These are phyloP conservation scores for Xylaria sp. DNA, from an alignment of 2,329 filamentous ascomycete genomes.

Conservation along the genomic window DNA sequence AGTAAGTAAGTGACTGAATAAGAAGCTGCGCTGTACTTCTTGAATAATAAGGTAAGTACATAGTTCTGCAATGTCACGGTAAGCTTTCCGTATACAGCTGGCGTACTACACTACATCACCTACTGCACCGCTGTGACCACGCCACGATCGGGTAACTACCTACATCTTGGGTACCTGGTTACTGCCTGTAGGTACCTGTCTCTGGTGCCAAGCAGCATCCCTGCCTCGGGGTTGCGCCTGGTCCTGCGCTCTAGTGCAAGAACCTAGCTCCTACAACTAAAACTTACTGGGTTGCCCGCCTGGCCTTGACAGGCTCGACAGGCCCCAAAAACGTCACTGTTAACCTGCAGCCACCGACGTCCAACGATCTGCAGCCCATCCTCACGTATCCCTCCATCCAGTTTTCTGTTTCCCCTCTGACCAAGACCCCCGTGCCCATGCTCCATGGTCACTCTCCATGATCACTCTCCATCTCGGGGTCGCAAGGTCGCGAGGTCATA, in stretches of 20 bases:
- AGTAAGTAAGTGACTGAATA: no score
- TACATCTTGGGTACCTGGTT: not conserved
- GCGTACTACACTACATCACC: no score
- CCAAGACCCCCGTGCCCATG: constrained; percentile 22
- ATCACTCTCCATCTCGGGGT: constrained; percentile 11
- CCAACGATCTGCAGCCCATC: constrained; percentile 39
- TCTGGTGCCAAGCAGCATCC: not conserved
- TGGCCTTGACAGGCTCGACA: not conserved
- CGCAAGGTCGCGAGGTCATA: constrained; percentile 26
- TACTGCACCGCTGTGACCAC: not conserved
- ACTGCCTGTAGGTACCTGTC: not conserved
- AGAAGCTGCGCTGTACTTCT: not conserved
- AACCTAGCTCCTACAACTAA: not conserved
- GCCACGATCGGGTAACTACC: not conserved
- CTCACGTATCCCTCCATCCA: constrained; percentile 28
- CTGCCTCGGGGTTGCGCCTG: constrained; percentile 13
- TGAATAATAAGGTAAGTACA: not conserved
- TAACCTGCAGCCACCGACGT: constrained; percentile 40
- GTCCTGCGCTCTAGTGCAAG: not conserved
- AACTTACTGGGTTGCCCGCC: not conserved
- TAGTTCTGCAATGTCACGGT: no score
- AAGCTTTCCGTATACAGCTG: not conserved
- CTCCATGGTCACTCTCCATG: constrained; percentile 21
- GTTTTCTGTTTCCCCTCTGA: constrained; percentile 33
- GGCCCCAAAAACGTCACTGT: constrained; percentile 44